Evolutionary conservation across 164 flowering plant species (phyloP).

Genomic region (Chimonanthus praecox): DNA sequence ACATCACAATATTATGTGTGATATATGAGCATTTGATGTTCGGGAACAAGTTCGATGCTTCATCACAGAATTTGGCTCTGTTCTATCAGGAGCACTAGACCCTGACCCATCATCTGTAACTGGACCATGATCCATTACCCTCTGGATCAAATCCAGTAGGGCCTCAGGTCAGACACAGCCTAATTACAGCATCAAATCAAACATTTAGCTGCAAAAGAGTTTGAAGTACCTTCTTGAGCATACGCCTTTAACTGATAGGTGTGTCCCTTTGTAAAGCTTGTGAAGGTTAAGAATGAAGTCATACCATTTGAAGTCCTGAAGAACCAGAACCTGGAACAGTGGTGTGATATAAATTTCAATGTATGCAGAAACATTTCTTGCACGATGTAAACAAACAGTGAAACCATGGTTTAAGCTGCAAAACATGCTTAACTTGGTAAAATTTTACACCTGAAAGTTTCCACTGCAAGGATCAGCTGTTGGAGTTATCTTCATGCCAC

Average conservation of each 20-base stretch:
- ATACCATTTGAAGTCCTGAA: slow-evolving; percentile 94
- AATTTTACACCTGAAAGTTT: slow-evolving; percentile 53
- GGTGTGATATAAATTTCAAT: slow-evolving; percentile 2
- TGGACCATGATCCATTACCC: not conserved
- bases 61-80: no score
- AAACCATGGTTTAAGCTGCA: not conserved
- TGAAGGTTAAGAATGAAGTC: slow-evolving; percentile 73
- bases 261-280: slow-evolving; percentile 83
- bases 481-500: slow-evolving; percentile 97
- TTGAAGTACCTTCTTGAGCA: slow-evolving; percentile 55
- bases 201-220: not conserved
- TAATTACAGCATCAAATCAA: not conserved
- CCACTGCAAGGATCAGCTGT: slow-evolving; percentile 74
- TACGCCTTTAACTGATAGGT: slow-evolving; percentile 68
- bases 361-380: not conserved
- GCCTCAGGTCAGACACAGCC: not conserved
- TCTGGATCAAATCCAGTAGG: not conserved
- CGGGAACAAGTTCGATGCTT: no score
- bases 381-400: not conserved
- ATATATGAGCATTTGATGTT: no score
- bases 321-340: slow-evolving; percentile 69
- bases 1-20: no score
- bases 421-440: not conserved
- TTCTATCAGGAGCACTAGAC: not conserved
- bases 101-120: not conserved